Base-by-base conservation (phyloP, 2,329 filamentous ascomycete species). In the Tolypocladium amazonense region DNA sequence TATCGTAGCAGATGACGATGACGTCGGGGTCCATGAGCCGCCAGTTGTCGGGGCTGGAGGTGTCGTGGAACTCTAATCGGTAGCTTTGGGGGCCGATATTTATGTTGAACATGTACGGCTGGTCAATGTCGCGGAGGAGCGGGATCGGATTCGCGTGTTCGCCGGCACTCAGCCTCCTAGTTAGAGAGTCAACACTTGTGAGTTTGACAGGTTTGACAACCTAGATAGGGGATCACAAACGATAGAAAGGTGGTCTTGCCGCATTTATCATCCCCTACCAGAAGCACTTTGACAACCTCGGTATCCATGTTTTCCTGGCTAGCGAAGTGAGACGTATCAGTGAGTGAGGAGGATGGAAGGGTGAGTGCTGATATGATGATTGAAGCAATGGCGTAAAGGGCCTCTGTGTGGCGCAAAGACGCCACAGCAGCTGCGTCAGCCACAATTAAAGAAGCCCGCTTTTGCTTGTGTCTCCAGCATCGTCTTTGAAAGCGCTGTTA, bases 211-310 rank as follows among this genome's bases (percentile, higher is more conserved):
- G 52, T 18, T 27, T 55, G 60, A 20, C 58, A 37, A 37, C 35
- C 35, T 35, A 62, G 52, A 56, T 57, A 59, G 41, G 61, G 61
- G 50, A 35, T 30, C 65, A 78, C 83, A 64, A 67, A 86, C 83
- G 83, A 84, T 66, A 86, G 68, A 69, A 86, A 85, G 0, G 79
- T 83, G 27, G 82, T 83, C 70, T 86, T 87, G 59, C 83, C 83
- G 63, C 82, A 82, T 66, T 76, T 76, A 61, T 80, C 77, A 70
- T 86, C 83, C 38, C 84, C 83, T n/a, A 86, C 72, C 25, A 86
- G 69, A 35, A 86, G 69, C 18, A 86, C 73, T n/a, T 75, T 81
- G 65, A 84, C 73, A 56, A 74, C 74, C 59, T 79, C 70, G 43
- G 74, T 65, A 57, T 83, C 79, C 78, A 82, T 81, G 25, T 27